Conservation (phyloP, 169 alveolate species). For the Plasmodium billcollinsi region DNA sequence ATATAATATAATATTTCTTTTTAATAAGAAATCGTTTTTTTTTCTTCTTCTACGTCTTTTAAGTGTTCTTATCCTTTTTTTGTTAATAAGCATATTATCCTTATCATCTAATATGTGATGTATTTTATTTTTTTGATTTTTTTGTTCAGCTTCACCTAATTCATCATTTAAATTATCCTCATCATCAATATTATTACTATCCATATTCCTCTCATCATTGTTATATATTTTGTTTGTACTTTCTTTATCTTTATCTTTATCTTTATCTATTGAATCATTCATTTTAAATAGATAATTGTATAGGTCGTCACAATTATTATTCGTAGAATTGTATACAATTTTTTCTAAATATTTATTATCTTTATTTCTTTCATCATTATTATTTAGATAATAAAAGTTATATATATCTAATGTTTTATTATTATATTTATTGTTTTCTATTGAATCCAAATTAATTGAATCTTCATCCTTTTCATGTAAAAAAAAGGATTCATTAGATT, state of each 20-base stretch:
- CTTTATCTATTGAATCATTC: neutral
- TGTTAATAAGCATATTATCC: neutral
- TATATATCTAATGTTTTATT: conserved; percentile 43
- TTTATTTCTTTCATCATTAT: neutral
- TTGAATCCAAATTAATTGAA: neutral
- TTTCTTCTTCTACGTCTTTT: neutral
- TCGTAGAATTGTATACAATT: neutral
- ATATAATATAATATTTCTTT: conserved; percentile 37
- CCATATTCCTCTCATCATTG: neutral
- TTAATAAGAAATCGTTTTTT: neutral
- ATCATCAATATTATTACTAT: neutral
- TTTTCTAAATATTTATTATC: conserved; percentile 17
- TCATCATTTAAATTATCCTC: neutral
- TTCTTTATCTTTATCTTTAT: neutral
- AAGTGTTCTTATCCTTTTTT: neutral
- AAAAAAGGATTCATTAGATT: neutral
- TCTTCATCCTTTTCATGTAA: neutral
- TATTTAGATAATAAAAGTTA: conserved; percentile 33
- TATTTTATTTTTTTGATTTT: no score
- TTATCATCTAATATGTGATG: no score
- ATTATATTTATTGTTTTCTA: neutral
- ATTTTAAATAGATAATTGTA: conserved; percentile 11
- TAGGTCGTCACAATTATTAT: neutral
- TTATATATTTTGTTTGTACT: neutral
- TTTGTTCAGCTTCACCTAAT: neutral